Evolutionary conservation across 169 alveolate species (phyloP), one percentile per base, ranked within the genome.

Genomic region (Eimeria acervulina): DNA sequence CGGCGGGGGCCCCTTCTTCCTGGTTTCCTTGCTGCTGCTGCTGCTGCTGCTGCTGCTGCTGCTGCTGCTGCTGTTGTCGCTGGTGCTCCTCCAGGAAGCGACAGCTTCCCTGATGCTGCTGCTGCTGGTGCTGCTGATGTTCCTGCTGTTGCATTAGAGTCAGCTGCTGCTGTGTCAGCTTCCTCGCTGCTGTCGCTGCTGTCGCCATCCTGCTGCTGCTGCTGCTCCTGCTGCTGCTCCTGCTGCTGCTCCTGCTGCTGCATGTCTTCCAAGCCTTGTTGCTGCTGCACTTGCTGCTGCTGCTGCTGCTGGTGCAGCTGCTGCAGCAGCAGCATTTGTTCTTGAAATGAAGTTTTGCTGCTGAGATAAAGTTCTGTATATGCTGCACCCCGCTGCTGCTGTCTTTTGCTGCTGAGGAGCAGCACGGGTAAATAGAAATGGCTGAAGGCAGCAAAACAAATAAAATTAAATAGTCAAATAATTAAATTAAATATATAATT

Each of bases 251-350:
- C 31, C 74, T 63, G 74, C n/a, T 63, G 66, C 66, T 52, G 66
- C 66, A 10, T 19, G 26, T 52, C 66, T 52, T 52, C 66, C 66
- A 13, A 19, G 26, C 19, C 74, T n/a, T 63, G 74, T 47, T 47
- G 55, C 55, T 47, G 55, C 55, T 47, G 55, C 74, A 23, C 8
- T 21, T 23, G 74, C 74, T 63, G 74, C 74, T 23, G 74, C 74
- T 63, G 74, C 74, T 63, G 74, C 74, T 63, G 74, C 74, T 63
- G 74, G 28, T 63, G 74, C 74, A 8, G 74, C 74, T 63, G 74
- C 74, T 63, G 74, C 74, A 63, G 74, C 74, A 23, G 74, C 74
- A 63, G 74, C 74, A 63, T 63, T 4, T 63, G n/a, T 8, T 63
- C 74, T 21, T 63, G 74, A n/a, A 63, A 63, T 23, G 74, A 6